These are phyloP conservation scores for Aureobasidium sp. DNA, from an alignment of 2,329 filamentous ascomycete species.

Conservation along the genomic window DNA sequence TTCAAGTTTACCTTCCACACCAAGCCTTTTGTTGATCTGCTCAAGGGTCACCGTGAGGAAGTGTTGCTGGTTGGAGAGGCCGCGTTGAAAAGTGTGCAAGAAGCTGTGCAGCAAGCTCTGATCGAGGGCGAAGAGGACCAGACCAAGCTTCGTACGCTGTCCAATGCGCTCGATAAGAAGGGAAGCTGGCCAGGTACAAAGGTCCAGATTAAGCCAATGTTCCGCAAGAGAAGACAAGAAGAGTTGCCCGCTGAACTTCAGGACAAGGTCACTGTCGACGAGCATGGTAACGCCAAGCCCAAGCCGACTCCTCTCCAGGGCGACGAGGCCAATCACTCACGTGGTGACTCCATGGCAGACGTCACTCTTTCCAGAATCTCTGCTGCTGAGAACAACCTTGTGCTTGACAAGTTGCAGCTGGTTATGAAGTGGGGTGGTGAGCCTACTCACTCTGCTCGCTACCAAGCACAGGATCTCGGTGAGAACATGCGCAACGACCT, in stretches of 20 bases:
- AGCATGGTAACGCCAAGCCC: slow-evolving; percentile 21
- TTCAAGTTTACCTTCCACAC: slow-evolving; percentile 99
- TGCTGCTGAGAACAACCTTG: slow-evolving; percentile 83
- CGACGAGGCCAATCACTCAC: slow-evolving; percentile 40
- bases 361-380: slow-evolving; percentile 91
- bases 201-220: slow-evolving; percentile 99
- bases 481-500: slow-evolving; percentile 95
- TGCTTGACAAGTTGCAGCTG: slow-evolving; percentile 91
- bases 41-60: slow-evolving; percentile 94
- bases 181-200: slow-evolving; percentile 93
- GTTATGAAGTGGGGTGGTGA: slow-evolving; percentile 99
- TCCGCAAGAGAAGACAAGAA: slow-evolving; percentile 74
- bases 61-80: slow-evolving; percentile 89
- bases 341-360: slow-evolving; percentile 80
- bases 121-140: slow-evolving; percentile 74
- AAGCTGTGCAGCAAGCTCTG: slow-evolving; percentile 77
- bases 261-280: slow-evolving; percentile 16
- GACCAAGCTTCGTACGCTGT: slow-evolving; percentile 76
- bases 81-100: slow-evolving; percentile 78
- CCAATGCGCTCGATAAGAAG: slow-evolving; percentile 85
- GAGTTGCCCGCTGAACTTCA: slow-evolving; percentile 36
- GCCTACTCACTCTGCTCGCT: slow-evolving; percentile 92
- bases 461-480: slow-evolving; percentile 91
- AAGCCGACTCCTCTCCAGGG: neutral
- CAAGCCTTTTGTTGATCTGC: slow-evolving; percentile 86